These are phyloP conservation scores for Beauveria pseudobassiana DNA, from an alignment of 2,329 filamentous ascomycete genomes.

Conservation along the genomic window DNA sequence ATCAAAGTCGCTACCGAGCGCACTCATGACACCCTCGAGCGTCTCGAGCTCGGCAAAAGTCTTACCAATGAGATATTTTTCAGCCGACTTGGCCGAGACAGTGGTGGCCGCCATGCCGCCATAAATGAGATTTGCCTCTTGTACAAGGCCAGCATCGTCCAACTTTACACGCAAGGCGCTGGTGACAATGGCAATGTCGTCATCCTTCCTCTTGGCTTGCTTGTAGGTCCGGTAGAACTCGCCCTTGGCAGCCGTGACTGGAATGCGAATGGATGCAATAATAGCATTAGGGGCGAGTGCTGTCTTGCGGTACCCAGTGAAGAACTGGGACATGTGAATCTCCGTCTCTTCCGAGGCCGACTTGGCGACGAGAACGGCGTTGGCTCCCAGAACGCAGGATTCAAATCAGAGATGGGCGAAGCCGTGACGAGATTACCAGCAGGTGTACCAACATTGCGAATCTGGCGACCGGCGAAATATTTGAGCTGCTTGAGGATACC, in stretches of 20 bases:
- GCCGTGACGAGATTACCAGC: constrained; percentile 92
- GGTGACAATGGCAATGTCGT: constrained; percentile 97
- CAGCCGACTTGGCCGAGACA: constrained; percentile 73
- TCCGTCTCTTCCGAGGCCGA: constrained; percentile 66
- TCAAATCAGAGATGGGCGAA: constrained; percentile 92
- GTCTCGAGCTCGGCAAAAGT: constrained; percentile 74
- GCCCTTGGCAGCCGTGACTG: constrained; percentile 62
- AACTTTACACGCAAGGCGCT: constrained; percentile 71
- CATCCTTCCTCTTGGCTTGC: constrained; percentile 93
- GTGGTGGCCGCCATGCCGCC: constrained; percentile 94
- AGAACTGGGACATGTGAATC: constrained; percentile 89
- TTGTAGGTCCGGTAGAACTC: constrained; percentile 91
- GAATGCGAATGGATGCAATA: constrained; percentile 81
- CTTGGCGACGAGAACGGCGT: constrained; percentile 73
- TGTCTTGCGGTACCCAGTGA: constrained; percentile 83
- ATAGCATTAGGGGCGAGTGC: constrained; percentile 74
- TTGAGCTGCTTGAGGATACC: constrained; percentile 89
- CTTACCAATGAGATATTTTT: constrained; percentile 67
- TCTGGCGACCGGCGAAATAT: constrained; percentile 92
- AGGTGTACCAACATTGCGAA: constrained; percentile 94
- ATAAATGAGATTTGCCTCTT: constrained; percentile 74
- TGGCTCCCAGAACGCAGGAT: constrained; percentile 84
- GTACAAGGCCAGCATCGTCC: constrained; percentile 60
- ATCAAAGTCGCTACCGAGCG: constrained; percentile 83
- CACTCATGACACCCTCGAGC: constrained; percentile 82